Conservation (phyloP, 345 rosid species). For the Gossypium bickii region DNA sequence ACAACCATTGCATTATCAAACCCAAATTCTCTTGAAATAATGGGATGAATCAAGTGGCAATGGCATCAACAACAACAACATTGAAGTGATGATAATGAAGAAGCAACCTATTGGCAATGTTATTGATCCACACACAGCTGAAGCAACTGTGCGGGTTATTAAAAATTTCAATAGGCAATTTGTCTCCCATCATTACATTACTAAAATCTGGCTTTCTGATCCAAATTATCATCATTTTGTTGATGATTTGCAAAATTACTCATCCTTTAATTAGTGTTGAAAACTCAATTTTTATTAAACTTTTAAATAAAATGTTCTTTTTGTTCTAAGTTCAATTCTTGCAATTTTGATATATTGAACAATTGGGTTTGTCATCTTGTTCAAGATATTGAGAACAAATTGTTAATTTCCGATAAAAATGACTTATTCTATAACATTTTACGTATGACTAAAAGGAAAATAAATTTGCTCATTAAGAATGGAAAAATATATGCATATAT, state of each 20-base stretch:
- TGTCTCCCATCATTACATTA: slow-evolving; percentile 12
- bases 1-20: slow-evolving; percentile 28
- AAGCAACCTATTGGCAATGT: slow-evolving; percentile 13
- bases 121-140: slow-evolving; percentile 17
- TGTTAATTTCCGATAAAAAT: neutral
- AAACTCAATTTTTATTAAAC: too few relatives aligned
- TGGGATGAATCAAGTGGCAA: slow-evolving; percentile 27
- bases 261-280: neutral
- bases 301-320: neutral
- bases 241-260: neutral
- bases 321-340: neutral
- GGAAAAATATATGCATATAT: neutral
- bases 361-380: neutral
- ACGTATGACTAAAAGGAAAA: neutral
- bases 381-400: neutral
- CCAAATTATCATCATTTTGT: slow-evolving; percentile 9
- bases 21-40: slow-evolving; percentile 14
- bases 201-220: slow-evolving; percentile 18
- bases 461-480: neutral
- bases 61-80: neutral
- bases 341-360: neutral
- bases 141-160: slow-evolving; percentile 17
- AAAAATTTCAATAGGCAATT: slow-evolving; percentile 23
- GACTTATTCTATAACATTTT: neutral
- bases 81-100: neutral